These are phyloP conservation scores for Breviolum minutum DNA, from an alignment of 73 alveolate species.

Conservation along the genomic window DNA sequence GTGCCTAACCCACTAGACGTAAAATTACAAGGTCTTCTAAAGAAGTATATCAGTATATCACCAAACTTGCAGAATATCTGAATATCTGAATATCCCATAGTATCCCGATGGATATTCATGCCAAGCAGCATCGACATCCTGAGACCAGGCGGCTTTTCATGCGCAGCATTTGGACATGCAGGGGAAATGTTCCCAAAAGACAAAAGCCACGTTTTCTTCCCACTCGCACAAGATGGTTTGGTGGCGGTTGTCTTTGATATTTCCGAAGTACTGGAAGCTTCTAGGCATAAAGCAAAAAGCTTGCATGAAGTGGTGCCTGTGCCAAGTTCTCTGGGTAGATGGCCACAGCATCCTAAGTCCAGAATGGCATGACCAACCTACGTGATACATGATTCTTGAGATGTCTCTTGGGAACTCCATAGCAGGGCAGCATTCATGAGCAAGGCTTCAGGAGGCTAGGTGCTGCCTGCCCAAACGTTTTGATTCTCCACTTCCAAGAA, in stretches of 20 bases:
- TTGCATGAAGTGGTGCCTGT: slow-evolving; percentile 39
- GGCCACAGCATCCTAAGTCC: slow-evolving; percentile 86
- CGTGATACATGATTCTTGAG: not conserved
- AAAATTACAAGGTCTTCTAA: no score
- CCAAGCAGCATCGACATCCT: slow-evolving; percentile 41
- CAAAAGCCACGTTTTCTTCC: not conserved
- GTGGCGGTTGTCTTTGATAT: not conserved
- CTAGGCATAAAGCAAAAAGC: no score
- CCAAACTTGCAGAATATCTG: not conserved
- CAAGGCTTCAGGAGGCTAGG: not conserved
- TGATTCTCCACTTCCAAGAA: not conserved
- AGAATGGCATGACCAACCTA: not conserved
- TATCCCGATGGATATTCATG: not conserved
- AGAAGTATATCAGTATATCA: no score
- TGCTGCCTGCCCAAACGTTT: no score
- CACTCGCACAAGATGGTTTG: not conserved
- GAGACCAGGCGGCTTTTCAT: not conserved
- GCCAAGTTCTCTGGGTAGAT: slow-evolving; percentile 88
- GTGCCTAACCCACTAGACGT: no score
- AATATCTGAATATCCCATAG: not conserved
- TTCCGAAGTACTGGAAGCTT: no score
- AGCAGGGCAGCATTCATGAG: not conserved
- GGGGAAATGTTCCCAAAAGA: not conserved
- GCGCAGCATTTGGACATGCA: no score
- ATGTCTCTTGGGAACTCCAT: no score